Percentiles rank a stretch among this genome's conserved stretches.
Evolutionary conservation across 345 rosid species (phyloP).

Genomic region (Euphorbia tirucalli): DNA sequence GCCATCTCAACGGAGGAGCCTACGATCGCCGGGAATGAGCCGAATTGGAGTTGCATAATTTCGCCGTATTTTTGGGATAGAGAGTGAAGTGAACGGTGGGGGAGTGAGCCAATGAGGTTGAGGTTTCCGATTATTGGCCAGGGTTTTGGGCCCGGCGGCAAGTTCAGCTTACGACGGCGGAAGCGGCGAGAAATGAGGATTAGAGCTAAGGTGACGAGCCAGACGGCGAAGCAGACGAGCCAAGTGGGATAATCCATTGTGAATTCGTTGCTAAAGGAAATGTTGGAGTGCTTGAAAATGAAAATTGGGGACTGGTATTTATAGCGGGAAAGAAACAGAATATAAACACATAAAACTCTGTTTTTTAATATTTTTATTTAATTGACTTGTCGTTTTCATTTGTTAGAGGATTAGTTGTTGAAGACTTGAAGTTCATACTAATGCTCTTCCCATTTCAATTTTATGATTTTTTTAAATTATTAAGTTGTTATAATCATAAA

Average conservation of each 20-base stretch:
- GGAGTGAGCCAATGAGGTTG: conserved; percentile 56
- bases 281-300: background rate
- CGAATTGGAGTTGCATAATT: conserved; percentile 53
- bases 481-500: no score
- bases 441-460: no score
- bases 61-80: conserved; percentile 60
- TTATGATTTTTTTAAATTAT: no score
- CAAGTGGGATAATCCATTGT: conserved; percentile 22
- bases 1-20: conserved; percentile 60
- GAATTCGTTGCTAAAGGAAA: no score
- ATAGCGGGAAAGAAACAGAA: conserved; percentile 7
- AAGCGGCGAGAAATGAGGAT: conserved; percentile 35
- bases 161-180: conserved; percentile 41
- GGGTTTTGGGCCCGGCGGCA: conserved; percentile 58
- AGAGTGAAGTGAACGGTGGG: conserved; percentile 56
- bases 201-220: conserved; percentile 37
- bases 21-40: conserved; percentile 48
- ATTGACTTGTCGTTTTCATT: no score
- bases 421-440: no score
- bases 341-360: no score
- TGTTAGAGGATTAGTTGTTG: no score
- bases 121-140: conserved; percentile 76
- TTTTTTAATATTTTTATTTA: no score
- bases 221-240: conserved; percentile 11
- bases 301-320: background rate